A percentile compares a stretch with the other conserved stretches of the same genome.
These are phyloP conservation scores for Myxozyma vanderwaltii DNA, from an alignment of 805 yeast genomes.

Conservation along the genomic window DNA sequence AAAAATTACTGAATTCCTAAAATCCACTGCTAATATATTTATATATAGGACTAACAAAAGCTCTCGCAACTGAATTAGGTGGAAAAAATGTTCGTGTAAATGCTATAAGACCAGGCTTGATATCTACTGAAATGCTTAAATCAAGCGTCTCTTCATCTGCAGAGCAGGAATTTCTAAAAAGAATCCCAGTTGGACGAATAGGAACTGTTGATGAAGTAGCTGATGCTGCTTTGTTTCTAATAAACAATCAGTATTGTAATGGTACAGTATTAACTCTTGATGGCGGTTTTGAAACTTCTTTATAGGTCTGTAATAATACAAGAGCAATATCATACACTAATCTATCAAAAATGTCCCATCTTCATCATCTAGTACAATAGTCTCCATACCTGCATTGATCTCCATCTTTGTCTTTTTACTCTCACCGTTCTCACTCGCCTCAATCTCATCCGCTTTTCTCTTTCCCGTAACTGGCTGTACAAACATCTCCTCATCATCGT, in stretches of 20 bases:
- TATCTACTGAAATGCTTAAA: slow-evolving; percentile 62
- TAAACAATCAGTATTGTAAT: slow-evolving; percentile 32
- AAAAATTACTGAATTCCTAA: not conserved
- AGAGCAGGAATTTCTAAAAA: slow-evolving; percentile 6
- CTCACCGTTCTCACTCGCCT: not conserved
- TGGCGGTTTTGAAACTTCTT: slow-evolving; percentile 28
- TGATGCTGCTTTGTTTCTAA: slow-evolving; percentile 35
- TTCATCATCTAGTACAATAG: slow-evolving; percentile 31
- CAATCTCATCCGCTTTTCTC: slow-evolving; percentile 22
- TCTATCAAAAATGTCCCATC: slow-evolving; percentile 35
- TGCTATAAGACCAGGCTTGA: slow-evolving; percentile 67
- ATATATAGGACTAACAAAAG: slow-evolving; percentile 55
- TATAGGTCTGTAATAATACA: not conserved
- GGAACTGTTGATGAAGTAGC: slow-evolving; percentile 34
- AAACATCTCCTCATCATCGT: not conserved
- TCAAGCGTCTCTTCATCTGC: not conserved
- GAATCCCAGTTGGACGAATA: slow-evolving; percentile 26
- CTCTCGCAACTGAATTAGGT: slow-evolving; percentile 62
- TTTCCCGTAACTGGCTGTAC: not conserved
- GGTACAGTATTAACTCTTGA: slow-evolving; percentile 33
- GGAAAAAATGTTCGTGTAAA: slow-evolving; percentile 60
- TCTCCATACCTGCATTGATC: slow-evolving; percentile 12
- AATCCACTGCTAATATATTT: no score
- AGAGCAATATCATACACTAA: not conserved
- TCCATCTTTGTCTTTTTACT: slow-evolving; percentile 18